These are phyloP conservation scores for Celoporthe dispersa DNA, from an alignment of 2,329 filamentous ascomycete genomes.

Conservation along the genomic window DNA sequence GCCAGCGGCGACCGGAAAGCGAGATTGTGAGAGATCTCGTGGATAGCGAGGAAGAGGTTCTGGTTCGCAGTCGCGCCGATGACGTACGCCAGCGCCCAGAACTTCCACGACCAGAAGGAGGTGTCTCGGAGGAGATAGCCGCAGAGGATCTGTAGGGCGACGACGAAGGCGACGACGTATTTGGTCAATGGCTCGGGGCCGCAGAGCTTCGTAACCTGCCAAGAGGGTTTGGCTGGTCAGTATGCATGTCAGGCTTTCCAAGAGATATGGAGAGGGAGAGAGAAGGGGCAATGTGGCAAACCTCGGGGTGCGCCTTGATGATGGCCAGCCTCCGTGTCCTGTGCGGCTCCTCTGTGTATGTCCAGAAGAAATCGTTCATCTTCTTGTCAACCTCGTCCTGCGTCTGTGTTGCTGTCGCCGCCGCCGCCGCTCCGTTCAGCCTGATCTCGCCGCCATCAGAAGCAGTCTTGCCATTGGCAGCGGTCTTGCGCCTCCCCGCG, in stretches of 20 bases:
- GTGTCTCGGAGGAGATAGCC: slow-evolving; percentile 79
- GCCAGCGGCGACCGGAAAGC: slow-evolving; percentile 81
- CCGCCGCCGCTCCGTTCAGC: slow-evolving; percentile 25
- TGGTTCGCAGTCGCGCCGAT: slow-evolving; percentile 96
- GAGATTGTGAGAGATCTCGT: slow-evolving; percentile 98
- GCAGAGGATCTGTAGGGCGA: slow-evolving; percentile 77
- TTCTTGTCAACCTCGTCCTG: slow-evolving; percentile 45
- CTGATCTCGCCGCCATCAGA: slow-evolving; percentile 17
- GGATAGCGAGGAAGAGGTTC: slow-evolving; percentile 97
- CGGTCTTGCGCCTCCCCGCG: slow-evolving; percentile 34
- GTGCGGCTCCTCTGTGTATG: slow-evolving; percentile 97
- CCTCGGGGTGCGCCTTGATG: slow-evolving; percentile 97
- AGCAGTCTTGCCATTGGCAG: slow-evolving; percentile 30
- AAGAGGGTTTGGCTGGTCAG: slow-evolving; percentile 9
- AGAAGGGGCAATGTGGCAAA: neutral
- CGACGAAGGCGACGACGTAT: slow-evolving; percentile 84
- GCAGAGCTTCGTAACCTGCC: slow-evolving; percentile 93
- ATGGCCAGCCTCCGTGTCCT: slow-evolving; percentile 88
- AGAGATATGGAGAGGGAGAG: neutral
- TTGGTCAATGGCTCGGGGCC: slow-evolving; percentile 95
- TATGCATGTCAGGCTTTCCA: neutral
- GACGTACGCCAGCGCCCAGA: slow-evolving; percentile 86
- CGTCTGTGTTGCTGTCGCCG: slow-evolving; percentile 41
- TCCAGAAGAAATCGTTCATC: slow-evolving; percentile 85
- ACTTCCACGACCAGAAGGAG: slow-evolving; percentile 79